These are phyloP conservation scores for Eucalyptus pauciflora DNA, from an alignment of 345 rosid species.

Conservation along the genomic window DNA sequence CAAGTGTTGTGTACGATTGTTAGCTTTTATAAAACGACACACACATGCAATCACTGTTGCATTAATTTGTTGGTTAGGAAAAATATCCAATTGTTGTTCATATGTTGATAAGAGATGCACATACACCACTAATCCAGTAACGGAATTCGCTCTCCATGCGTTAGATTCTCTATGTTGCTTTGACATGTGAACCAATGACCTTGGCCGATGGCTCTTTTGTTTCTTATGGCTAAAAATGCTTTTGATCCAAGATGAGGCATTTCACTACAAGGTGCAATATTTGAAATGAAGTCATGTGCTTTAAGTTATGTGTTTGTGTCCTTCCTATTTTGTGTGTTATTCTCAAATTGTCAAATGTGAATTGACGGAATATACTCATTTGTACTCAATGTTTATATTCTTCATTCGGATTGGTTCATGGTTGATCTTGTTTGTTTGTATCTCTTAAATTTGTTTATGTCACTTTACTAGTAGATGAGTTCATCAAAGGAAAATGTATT, in stretches of 20 bases:
- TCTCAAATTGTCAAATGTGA: too few relatives aligned
- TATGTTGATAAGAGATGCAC: neutral
- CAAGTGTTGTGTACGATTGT: neutral
- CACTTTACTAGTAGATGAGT: too few relatives aligned
- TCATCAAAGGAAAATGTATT: too few relatives aligned
- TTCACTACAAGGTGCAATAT: neutral
- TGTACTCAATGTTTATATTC: too few relatives aligned
- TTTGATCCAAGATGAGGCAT: neutral
- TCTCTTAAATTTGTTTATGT: too few relatives aligned
- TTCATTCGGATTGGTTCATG: too few relatives aligned
- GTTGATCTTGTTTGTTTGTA: too few relatives aligned
- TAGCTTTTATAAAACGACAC: neutral
- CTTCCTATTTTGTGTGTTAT: neutral
- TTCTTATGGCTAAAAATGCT: neutral
- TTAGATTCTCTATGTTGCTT: neutral
- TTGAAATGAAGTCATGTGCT: neutral
- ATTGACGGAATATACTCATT: too few relatives aligned
- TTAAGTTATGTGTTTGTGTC: neutral
- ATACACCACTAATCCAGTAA: neutral
- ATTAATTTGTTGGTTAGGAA: neutral
- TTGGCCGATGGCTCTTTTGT: neutral
- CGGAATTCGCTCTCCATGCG: neutral
- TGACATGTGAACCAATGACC: neutral
- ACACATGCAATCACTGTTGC: neutral
- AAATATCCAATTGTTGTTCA: neutral